Conservation (phyloP, 2,329 filamentous ascomycete species). For the Colletotrichum neosansevieriae region DNA sequence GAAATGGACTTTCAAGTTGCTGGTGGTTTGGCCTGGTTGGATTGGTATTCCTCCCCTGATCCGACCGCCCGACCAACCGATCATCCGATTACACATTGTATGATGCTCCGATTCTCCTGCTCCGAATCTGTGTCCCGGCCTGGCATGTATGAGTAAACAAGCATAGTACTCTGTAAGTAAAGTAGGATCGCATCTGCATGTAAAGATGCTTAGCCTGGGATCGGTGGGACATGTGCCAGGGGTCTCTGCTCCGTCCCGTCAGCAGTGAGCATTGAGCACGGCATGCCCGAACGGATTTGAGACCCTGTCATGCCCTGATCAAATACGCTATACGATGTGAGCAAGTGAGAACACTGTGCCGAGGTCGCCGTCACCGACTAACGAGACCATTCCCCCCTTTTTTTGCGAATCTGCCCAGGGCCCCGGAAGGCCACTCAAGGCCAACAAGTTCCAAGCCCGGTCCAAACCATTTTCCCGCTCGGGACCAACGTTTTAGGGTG, state of each 20-base stretch:
- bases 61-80: neutral
- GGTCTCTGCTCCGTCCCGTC: neutral
- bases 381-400: conserved; percentile 14
- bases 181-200: neutral
- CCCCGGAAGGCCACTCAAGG: too few relatives aligned
- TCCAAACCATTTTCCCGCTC: neutral
- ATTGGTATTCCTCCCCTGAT: neutral
- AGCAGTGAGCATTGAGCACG: too few relatives aligned
- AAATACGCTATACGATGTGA: conserved; percentile 2
- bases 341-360: neutral
- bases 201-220: conserved; percentile 3
- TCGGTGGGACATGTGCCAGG: conserved; percentile 18
- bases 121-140: neutral
- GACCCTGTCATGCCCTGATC: neutral
- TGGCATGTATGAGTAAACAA: too few relatives aligned
- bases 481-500: neutral
- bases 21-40: neutral
- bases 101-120: conserved; percentile 11
- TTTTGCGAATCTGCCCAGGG: conserved; percentile 5
- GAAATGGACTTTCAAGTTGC: neutral
- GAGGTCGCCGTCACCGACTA: conserved; percentile 2
- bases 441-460: conserved; percentile 9
- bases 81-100: neutral
- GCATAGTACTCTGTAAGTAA: too few relatives aligned
- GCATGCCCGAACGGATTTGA: conserved; percentile 10